A percentile compares a stretch with the other conserved stretches of the same genome.
Conservation (phyloP, 495 filamentous ascomycete species). For the Emericellopsis terricola region DNA sequence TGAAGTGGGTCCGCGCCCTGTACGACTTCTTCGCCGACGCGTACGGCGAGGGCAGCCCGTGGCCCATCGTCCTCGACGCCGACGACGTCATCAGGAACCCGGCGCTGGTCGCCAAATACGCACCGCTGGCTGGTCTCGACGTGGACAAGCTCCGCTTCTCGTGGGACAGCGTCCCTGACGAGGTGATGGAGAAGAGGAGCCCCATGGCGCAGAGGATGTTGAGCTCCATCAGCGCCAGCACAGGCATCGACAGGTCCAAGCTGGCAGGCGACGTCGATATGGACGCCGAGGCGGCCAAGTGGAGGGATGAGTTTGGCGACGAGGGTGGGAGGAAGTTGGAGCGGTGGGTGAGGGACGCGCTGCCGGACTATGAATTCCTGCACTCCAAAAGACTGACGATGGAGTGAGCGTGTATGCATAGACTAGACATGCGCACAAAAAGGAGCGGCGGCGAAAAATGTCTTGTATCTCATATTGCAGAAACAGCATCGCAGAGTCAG, state of each 20-base stretch:
- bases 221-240: slow-evolving; percentile 14
- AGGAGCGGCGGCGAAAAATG: too few species aligned
- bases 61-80: slow-evolving; percentile 24
- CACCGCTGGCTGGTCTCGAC: slow-evolving; percentile 18
- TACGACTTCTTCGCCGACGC: slow-evolving; percentile 18
- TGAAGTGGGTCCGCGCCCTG: slow-evolving; percentile 16
- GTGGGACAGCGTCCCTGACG: slow-evolving; percentile 18
- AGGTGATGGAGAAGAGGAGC: slow-evolving; percentile 5
- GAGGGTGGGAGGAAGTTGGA: slow-evolving; percentile 15
- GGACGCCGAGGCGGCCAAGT: slow-evolving; percentile 18
- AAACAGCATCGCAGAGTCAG: too few species aligned
- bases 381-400: slow-evolving; percentile 10
- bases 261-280: slow-evolving; percentile 16
- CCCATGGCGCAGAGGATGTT: slow-evolving; percentile 10
- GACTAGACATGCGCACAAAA: too few species aligned
- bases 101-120: slow-evolving; percentile 13
- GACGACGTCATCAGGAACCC: slow-evolving; percentile 24
- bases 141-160: slow-evolving; percentile 14
- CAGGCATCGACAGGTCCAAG: slow-evolving; percentile 20
- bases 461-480: too few species aligned
- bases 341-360: slow-evolving; percentile 15
- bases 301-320: slow-evolving; percentile 26
- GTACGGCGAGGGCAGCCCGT: slow-evolving; percentile 6
- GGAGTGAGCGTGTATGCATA: too few species aligned
- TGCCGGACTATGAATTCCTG: slow-evolving; percentile 28